Evolutionary conservation across 352 stramenopile species (phyloP), one percentile per base, ranked within the genome.

Genomic region (Phytophthora hibernalis): DNA sequence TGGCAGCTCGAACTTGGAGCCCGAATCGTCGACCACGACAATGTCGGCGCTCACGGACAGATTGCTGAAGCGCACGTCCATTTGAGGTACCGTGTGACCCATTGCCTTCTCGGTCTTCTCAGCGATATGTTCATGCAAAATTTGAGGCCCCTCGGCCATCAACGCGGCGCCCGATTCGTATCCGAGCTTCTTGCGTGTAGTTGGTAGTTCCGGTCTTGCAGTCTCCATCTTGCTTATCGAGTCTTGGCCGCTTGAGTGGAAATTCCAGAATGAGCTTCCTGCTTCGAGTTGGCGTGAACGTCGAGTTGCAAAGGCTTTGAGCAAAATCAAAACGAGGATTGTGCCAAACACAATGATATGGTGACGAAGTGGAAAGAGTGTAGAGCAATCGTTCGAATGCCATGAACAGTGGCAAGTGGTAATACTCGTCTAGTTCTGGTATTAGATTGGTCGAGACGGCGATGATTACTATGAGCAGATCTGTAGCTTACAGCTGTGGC

Each of bases 61-160:
- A 40, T 65, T 56, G 51, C 38, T 60, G 42, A 71, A 61, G 22
- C 63, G 71, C 20, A 82, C 69, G 22, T 82, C 74, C 48, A 78
- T 48, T 30, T 68, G 61, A 5, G 70, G 73, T 7, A 79, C 45
- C 5, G 40, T 33, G 22, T 56, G 63, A 1, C 68, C 72, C 2
- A 58, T 38, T 11, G 72, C 48, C 31, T 53, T 50, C 48, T 77
- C 64, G 13, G 61, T 44, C 33, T 60, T 70, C 20, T 50, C 35
- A 11, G 43, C 67, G 31, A 71, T 28, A 18, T 62, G 53, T 37
- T 64, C 65, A 40, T 80, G 63, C 21, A 74, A 59, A 15, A 50
- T 53, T 53, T 76, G 52, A 3, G 67, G 55, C 2, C 70, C 65
- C 30, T 78, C 33, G 42, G 56, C 49, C 37, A 75, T 56, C 5